Percentiles rank a stretch among this genome's conserved stretches.
Evolutionary conservation across 768 basidiomycete genomes (phyloP).

Genomic region (Termitomyces titanicus): DNA sequence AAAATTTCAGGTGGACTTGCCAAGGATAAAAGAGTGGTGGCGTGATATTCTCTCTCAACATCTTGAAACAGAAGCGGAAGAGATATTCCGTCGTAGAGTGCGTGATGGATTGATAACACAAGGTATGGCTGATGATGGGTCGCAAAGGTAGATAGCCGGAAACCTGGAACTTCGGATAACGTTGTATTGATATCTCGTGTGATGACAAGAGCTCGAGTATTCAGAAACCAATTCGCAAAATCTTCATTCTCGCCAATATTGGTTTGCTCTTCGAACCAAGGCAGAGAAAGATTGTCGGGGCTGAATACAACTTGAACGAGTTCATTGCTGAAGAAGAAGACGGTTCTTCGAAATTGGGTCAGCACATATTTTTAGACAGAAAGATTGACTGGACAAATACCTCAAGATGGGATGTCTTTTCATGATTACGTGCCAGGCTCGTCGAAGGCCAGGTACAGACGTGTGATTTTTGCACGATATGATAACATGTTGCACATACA

Average conservation of each 20-base stretch:
- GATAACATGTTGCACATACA: conserved; percentile 44
- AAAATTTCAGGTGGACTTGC: conserved; percentile 19
- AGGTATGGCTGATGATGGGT: conserved; percentile 13
- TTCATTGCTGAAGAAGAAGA: conserved; percentile 25
- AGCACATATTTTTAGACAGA: background rate
- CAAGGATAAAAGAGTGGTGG: background rate
- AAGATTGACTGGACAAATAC: conserved; percentile 10
- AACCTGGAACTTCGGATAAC: conserved; percentile 22
- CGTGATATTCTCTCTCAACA: conserved; percentile 23
- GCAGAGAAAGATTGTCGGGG: conserved; percentile 7
- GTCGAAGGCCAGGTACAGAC: conserved; percentile 20
- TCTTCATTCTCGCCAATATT: background rate
- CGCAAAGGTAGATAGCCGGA: conserved; percentile 20
- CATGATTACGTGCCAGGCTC: conserved; percentile 31
- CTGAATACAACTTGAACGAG: conserved; percentile 27
- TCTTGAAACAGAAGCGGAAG: conserved; percentile 25
- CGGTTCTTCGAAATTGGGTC: conserved; percentile 19
- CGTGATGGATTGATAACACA: conserved; percentile 30
- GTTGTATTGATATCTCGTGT: conserved; percentile 24
- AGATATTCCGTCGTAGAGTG: conserved; percentile 31
- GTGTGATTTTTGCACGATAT: conserved; percentile 22
- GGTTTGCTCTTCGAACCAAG: conserved; percentile 17
- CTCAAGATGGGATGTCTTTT: conserved; percentile 24
- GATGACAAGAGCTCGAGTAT: conserved; percentile 11
- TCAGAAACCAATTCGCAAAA: conserved; percentile 21